phyloP scores from a whole-genome alignment of 148 eudicot genomes.

The Rhododendron molle region DNA sequence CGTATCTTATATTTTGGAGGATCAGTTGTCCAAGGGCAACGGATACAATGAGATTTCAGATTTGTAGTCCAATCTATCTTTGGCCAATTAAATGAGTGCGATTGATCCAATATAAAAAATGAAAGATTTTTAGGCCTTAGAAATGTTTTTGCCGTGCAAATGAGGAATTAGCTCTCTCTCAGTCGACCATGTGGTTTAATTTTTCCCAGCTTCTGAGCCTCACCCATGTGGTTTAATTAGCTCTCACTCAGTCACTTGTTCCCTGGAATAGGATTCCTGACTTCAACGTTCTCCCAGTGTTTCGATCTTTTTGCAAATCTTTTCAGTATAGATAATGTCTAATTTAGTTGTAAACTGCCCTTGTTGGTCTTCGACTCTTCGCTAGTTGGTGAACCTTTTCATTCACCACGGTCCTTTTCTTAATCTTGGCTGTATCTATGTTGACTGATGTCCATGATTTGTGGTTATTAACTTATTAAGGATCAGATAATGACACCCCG shows the following conservation, averaged over 20 bases:
- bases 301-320: neutral
- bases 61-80: neutral
- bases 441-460: neutral
- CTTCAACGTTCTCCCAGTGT: neutral
- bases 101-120: neutral
- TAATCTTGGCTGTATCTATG: neutral
- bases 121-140: neutral
- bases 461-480: neutral
- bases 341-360: neutral
- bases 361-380: neutral
- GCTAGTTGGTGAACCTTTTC: neutral
- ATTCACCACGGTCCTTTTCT: neutral
- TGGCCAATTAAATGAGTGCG: neutral
- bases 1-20: neutral
- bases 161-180: neutral
- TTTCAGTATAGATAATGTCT: neutral
- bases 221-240: neutral
- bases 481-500: neutral
- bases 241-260: neutral
- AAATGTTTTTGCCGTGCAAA: neutral
- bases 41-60: neutral
- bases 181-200: neutral
- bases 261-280: neutral
- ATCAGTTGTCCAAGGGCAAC: neutral
- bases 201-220: neutral